Conservation (phyloP, 129 eudicot genomes). For the Flaveria ramosissima region DNA sequence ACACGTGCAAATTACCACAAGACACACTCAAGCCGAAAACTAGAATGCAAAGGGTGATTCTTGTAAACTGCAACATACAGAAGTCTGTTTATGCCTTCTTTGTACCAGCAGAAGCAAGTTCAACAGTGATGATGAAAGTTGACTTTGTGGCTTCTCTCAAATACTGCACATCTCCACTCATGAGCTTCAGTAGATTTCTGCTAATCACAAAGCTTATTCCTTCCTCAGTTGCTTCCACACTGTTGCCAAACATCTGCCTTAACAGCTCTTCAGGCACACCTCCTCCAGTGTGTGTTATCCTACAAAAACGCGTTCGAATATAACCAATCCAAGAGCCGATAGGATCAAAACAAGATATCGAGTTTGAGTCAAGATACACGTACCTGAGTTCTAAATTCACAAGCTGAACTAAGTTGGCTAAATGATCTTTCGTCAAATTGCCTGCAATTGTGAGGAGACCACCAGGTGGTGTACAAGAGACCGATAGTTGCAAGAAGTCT, state of each 20-base stretch:
- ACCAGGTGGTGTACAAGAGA: slow-evolving; percentile 66
- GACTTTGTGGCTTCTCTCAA: slow-evolving; percentile 73
- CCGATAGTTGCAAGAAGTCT: slow-evolving; percentile 67
- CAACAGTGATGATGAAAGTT: slow-evolving; percentile 77
- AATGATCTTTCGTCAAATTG: slow-evolving; percentile 51
- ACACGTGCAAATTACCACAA: slow-evolving; percentile 13
- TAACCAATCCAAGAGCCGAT: not conserved
- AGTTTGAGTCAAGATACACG: not conserved
- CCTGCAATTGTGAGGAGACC: slow-evolving; percentile 65
- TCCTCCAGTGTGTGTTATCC: slow-evolving; percentile 87
- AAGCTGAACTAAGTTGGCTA: slow-evolving; percentile 74
- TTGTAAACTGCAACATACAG: not conserved
- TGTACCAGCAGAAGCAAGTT: slow-evolving; percentile 66
- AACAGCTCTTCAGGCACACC: slow-evolving; percentile 76
- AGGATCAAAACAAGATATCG: not conserved
- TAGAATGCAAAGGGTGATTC: slow-evolving; percentile 5
- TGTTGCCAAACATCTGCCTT: slow-evolving; percentile 79
- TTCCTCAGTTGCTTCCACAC: slow-evolving; percentile 65
- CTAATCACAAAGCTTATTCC: slow-evolving; percentile 81
- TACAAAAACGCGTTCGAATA: slow-evolving; percentile 3
- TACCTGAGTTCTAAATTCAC: slow-evolving; percentile 87
- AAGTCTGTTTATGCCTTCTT: slow-evolving; percentile 18
- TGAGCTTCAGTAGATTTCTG: slow-evolving; percentile 80
- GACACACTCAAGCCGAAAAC: slow-evolving; percentile 17
- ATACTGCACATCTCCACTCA: slow-evolving; percentile 95